phyloP scores from a whole-genome alignment of 495 filamentous ascomycete genomes.

The Lasiosphaeria hispida region DNA sequence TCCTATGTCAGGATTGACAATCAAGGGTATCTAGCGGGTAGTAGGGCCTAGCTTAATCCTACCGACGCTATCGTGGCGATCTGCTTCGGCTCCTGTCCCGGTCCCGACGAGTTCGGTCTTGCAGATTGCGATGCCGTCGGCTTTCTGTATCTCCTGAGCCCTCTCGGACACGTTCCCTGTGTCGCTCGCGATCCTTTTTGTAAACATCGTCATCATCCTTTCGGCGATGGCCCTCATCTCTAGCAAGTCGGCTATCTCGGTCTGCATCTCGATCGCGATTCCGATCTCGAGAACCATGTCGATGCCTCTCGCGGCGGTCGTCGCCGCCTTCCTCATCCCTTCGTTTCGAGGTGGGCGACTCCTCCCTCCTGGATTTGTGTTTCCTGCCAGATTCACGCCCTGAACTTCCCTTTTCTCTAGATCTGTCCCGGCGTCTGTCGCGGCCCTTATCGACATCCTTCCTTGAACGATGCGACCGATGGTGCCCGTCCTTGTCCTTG shows the following conservation, averaged over 20 bases:
- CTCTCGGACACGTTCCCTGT: constrained; percentile 22
- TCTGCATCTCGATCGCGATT: constrained; percentile 20
- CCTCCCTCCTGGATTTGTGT: constrained; percentile 20
- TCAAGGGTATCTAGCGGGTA: background rate
- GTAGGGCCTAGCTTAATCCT: background rate
- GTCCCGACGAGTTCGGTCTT: constrained; percentile 18
- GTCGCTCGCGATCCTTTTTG: constrained; percentile 25
- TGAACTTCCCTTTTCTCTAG: constrained; percentile 11
- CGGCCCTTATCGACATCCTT: constrained; percentile 19
- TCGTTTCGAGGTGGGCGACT: constrained; percentile 16
- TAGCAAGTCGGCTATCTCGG: background rate
- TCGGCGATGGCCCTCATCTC: constrained; percentile 24
- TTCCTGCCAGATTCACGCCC: constrained; percentile 16
- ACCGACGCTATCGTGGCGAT: constrained; percentile 20
- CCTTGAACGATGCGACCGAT: constrained; percentile 27
- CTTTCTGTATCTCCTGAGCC: constrained; percentile 15
- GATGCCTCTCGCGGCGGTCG: constrained; percentile 21
- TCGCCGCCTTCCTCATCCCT: constrained; percentile 24
- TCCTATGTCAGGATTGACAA: no score
- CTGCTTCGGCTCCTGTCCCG: constrained; percentile 25
- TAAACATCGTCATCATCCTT: constrained; percentile 13
- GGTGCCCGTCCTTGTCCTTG: constrained; percentile 24
- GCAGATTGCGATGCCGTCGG: constrained; percentile 11
- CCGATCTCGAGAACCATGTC: constrained; percentile 24
- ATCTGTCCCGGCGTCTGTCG: constrained; percentile 9